phyloP scores from a whole-genome alignment of 768 basidiomycete species.

The Tylopilus rubrobrunneus region DNA sequence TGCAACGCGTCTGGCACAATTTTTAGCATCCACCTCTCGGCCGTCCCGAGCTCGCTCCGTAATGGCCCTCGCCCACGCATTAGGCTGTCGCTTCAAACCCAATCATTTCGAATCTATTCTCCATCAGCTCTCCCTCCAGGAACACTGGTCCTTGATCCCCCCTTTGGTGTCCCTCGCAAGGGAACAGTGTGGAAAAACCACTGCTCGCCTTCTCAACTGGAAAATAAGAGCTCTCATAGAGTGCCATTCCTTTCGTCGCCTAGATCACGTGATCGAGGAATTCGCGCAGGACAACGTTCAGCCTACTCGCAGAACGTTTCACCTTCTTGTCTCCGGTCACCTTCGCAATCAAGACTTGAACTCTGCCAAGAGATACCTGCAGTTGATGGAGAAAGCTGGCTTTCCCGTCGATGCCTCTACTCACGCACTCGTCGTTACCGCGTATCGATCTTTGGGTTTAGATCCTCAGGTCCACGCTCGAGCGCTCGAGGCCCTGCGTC shows the following conservation, averaged over 20 bases:
- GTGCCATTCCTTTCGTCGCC: constrained; percentile 41
- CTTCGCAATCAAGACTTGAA: constrained; percentile 64
- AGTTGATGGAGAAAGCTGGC: constrained; percentile 54
- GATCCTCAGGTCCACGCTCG: constrained; percentile 51
- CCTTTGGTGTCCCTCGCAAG: constrained; percentile 46
- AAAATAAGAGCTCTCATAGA: constrained; percentile 59
- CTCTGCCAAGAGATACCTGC: constrained; percentile 51
- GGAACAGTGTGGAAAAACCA: constrained; percentile 46
- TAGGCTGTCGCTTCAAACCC: constrained; percentile 49
- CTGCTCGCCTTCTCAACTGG: constrained; percentile 66
- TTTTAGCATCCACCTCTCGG: constrained; percentile 28
- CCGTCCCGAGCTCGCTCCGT: constrained; percentile 43
- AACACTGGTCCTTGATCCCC: constrained; percentile 50
- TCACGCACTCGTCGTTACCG: constrained; percentile 53
- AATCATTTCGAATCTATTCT: constrained; percentile 58
- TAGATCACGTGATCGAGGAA: constrained; percentile 46
- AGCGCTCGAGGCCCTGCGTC: constrained; percentile 45
- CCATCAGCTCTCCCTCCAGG: constrained; percentile 42
- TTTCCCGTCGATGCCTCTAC: constrained; percentile 53
- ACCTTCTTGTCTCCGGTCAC: constrained; percentile 62
- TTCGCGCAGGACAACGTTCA: constrained; percentile 43
- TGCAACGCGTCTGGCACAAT: constrained; percentile 31
- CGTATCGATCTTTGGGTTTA: constrained; percentile 57
- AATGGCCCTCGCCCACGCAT: constrained; percentile 43
- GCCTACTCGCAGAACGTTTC: constrained; percentile 63